A percentile compares a stretch with the other conserved stretches of the same genome.
Evolutionary conservation across 2,329 filamentous ascomycete species (phyloP).

Genomic region (Pseudogymnoascus sp.): DNA sequence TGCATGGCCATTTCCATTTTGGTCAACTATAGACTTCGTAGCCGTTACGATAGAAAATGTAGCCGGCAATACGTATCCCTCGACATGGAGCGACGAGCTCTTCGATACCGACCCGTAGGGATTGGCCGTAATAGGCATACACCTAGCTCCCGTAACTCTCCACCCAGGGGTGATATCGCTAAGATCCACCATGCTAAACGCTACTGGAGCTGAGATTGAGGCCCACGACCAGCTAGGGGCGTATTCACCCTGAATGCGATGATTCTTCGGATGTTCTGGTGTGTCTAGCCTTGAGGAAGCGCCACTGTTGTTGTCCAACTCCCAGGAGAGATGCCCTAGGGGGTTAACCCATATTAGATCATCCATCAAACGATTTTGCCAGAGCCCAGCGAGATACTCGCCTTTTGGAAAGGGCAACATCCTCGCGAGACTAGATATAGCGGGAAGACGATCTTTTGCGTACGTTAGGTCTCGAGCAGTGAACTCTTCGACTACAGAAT

Average conservation of each 20-base stretch:
- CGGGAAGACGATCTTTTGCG: slow-evolving; percentile 23
- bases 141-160: not conserved
- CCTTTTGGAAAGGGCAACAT: slow-evolving; percentile 8
- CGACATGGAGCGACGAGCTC: not conserved
- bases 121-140: not conserved
- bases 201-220: not conserved
- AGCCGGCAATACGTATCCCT: not conserved
- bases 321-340: not conserved
- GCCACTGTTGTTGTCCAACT: not conserved
- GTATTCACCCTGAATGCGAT: not conserved
- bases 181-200: not conserved
- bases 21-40: not conserved
- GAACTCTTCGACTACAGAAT: slow-evolving; percentile 16
- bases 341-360: slow-evolving; percentile 16
- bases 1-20: not conserved
- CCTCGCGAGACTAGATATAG: slow-evolving; percentile 24
- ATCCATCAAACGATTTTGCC: slow-evolving; percentile 18
- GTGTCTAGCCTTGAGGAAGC: not conserved
- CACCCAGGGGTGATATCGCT: not conserved
- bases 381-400: slow-evolving; percentile 21
- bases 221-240: not conserved
- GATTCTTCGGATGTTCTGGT: not conserved
- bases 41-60: not conserved
- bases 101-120: not conserved
- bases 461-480: slow-evolving; percentile 21